These are phyloP conservation scores for Colletotrichum kahawae DNA, from an alignment of 2,329 filamentous ascomycete species.

Conservation along the genomic window DNA sequence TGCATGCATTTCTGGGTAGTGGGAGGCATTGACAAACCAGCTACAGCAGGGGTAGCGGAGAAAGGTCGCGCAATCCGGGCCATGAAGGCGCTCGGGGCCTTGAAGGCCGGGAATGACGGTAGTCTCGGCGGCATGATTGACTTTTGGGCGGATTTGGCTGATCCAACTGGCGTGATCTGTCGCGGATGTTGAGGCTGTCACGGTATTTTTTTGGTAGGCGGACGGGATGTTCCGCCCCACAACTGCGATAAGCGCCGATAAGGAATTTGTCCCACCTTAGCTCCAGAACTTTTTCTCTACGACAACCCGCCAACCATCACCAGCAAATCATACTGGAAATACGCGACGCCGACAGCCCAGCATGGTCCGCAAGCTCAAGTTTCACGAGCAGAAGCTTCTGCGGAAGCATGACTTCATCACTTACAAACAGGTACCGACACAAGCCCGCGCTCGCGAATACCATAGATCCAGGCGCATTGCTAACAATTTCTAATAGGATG, in stretches of 20 bases:
- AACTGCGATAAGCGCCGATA: conserved; percentile 17
- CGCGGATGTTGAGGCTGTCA: conserved; percentile 21
- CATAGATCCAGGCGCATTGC: neutral
- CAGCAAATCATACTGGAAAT: neutral
- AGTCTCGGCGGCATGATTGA: conserved; percentile 45
- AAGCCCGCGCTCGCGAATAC: neutral
- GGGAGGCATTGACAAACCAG: conserved; percentile 8
- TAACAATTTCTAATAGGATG: conserved; percentile 10
- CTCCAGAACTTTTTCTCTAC: conserved; percentile 7
- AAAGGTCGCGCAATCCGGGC: conserved; percentile 17
- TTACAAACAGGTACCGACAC: conserved; percentile 62
- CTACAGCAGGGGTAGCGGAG: conserved; percentile 8
- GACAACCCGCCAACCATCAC: neutral
- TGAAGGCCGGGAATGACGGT: conserved; percentile 26
- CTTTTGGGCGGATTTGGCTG: neutral
- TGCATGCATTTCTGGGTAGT: neutral
- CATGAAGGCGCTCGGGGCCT: conserved; percentile 14
- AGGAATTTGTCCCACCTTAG: conserved; percentile 17
- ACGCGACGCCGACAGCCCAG: conserved; percentile 28
- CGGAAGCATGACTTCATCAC: conserved; percentile 93
- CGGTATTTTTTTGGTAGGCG: conserved; percentile 21
- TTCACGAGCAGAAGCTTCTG: conserved; percentile 96
- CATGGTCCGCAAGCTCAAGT: conserved; percentile 96
- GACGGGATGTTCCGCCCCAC: conserved; percentile 21
- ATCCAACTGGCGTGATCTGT: conserved; percentile 8